Evolutionary conservation across 106 monocot species (phyloP).

Genomic region (Apostasia ramifera): DNA sequence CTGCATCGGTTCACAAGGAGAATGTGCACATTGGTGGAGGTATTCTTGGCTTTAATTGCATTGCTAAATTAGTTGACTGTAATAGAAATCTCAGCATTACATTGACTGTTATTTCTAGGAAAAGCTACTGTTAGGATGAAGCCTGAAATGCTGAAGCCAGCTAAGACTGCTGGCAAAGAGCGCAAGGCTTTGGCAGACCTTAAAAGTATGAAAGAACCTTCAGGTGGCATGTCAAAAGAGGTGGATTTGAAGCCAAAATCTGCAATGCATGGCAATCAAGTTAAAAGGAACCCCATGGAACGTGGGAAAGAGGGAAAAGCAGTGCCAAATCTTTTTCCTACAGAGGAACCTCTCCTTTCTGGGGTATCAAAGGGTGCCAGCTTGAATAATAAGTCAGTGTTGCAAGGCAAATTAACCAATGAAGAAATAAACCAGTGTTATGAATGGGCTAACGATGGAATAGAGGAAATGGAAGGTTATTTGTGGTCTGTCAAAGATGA

Average conservation of each 20-base stretch:
- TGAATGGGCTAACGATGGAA: too few relatives aligned
- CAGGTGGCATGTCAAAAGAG: background rate
- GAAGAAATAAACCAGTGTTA: background rate
- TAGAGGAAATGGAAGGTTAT: background rate
- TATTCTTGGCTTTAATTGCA: background rate
- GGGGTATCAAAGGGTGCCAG: background rate
- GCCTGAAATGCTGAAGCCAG: background rate
- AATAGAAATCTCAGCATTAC: background rate
- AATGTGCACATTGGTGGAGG: constrained; percentile 11
- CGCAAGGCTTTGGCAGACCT: constrained; percentile 7
- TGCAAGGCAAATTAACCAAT: background rate
- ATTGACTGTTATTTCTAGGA: background rate
- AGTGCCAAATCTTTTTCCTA: background rate
- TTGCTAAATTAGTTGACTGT: background rate
- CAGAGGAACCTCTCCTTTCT: background rate
- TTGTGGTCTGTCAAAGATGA: constrained; percentile 1
- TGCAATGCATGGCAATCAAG: background rate
- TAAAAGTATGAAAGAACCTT: background rate
- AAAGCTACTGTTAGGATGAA: background rate
- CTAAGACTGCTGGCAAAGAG: constrained; percentile 3
- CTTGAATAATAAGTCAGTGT: background rate
- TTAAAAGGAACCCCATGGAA: background rate
- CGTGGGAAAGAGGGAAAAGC: background rate
- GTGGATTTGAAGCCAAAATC: constrained; percentile 3
- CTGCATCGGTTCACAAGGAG: background rate